Evolutionary conservation across 192 early-diverging fungal genomes (phyloP).

Genomic region (Podila epicladia): DNA sequence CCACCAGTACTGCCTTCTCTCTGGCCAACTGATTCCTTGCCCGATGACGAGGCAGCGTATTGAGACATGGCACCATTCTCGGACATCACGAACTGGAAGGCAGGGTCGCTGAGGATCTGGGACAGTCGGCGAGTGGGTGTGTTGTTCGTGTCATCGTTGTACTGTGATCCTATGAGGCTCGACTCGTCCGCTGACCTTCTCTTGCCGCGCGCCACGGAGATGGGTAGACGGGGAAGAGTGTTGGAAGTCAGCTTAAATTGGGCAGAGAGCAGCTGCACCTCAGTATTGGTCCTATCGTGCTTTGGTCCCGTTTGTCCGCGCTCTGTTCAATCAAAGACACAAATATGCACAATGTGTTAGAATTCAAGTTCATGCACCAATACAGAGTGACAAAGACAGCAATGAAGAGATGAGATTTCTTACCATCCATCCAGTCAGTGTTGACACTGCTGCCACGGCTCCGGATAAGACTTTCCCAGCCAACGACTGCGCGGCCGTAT

Average conservation of each 20-base stretch:
- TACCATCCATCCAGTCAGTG: conserved; percentile 51
- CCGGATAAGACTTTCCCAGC: conserved; percentile 37
- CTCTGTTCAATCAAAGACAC: conserved; percentile 12
- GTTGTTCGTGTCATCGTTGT: conserved; percentile 7
- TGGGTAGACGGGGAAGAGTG: conserved; percentile 21
- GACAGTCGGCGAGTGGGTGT: conserved; percentile 18
- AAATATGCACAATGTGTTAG: neutral
- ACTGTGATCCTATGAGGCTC: conserved; percentile 12
- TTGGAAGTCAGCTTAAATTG: conserved; percentile 38
- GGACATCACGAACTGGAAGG: conserved; percentile 28
- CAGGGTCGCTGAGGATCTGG: conserved; percentile 42
- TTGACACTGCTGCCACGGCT: conserved; percentile 45
- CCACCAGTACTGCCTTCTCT: conserved; percentile 8
- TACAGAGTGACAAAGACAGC: neutral
- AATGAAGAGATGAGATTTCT: neutral
- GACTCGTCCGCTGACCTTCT: conserved; percentile 23
- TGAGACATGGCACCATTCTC: conserved; percentile 30
- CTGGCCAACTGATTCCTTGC: conserved; percentile 25
- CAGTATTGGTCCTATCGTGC: conserved; percentile 6
- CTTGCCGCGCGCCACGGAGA: conserved; percentile 15
- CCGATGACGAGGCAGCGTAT: conserved; percentile 37
- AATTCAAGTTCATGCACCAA: neutral
- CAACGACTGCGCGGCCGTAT: conserved; percentile 41
- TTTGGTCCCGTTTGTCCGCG: conserved; percentile 12
- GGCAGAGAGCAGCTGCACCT: conserved; percentile 15